phyloP scores from a whole-genome alignment of 2,329 filamentous ascomycete species.

The Paradendryphiella salina region DNA sequence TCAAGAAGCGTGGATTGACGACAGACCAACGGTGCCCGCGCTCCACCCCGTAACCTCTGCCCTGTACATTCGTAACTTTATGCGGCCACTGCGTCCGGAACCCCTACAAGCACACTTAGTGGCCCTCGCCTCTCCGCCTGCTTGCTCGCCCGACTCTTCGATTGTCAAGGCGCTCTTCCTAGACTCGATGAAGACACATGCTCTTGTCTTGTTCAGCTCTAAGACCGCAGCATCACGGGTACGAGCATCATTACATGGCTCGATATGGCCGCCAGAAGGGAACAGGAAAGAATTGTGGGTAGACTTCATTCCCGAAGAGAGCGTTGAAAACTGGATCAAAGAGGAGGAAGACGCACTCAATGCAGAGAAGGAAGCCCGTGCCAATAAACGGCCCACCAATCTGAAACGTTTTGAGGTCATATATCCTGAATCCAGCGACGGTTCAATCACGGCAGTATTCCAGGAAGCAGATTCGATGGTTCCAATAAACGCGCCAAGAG shows the following conservation, averaged over 20 bases:
- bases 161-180: slow-evolving; percentile 73
- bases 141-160: slow-evolving; percentile 55
- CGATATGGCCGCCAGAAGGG: slow-evolving; percentile 84
- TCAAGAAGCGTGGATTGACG: slow-evolving; percentile 30
- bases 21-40: slow-evolving; percentile 43
- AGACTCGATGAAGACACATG: slow-evolving; percentile 85
- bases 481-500: slow-evolving; percentile 30
- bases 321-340: slow-evolving; percentile 73
- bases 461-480: slow-evolving; percentile 40
- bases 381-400: slow-evolving; percentile 18
- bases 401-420: slow-evolving; percentile 40
- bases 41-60: slow-evolving; percentile 49
- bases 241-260: slow-evolving; percentile 73
- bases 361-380: slow-evolving; percentile 37
- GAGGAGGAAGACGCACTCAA: slow-evolving; percentile 38
- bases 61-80: slow-evolving; percentile 87
- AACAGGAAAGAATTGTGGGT: slow-evolving; percentile 83
- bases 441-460: slow-evolving; percentile 34
- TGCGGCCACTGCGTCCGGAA: slow-evolving; percentile 76
- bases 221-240: slow-evolving; percentile 74
- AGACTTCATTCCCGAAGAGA: slow-evolving; percentile 82
- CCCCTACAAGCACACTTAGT: slow-evolving; percentile 70
- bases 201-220: slow-evolving; percentile 73
- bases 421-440: slow-evolving; percentile 28
- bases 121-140: slow-evolving; percentile 65